phyloP scores from a whole-genome alignment of 352 stramenopile species.

The Thraustochytrium striatum region DNA sequence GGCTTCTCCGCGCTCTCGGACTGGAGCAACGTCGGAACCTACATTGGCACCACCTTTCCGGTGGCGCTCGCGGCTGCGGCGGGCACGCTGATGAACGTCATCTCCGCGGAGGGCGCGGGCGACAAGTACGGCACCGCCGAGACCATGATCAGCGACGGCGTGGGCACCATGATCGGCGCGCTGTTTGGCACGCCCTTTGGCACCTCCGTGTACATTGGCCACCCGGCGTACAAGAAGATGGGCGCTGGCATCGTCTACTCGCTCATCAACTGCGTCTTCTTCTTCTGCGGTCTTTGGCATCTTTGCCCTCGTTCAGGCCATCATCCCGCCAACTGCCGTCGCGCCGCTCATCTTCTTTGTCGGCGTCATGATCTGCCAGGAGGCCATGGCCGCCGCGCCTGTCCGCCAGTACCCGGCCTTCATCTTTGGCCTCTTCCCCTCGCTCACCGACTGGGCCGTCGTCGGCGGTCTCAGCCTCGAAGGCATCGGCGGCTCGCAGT shows the following conservation, averaged over 20 bases:
- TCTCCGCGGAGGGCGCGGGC: slow-evolving; percentile 3
- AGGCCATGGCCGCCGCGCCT: slow-evolving; percentile 38
- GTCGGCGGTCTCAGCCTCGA: not conserved
- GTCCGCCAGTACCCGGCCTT: slow-evolving; percentile 45
- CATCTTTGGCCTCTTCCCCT: slow-evolving; percentile 52
- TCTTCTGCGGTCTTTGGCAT: slow-evolving; percentile 51
- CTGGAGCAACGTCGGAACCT: slow-evolving; percentile 12
- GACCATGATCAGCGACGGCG: slow-evolving; percentile 52
- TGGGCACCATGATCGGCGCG: slow-evolving; percentile 53
- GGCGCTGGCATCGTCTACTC: slow-evolving; percentile 49
- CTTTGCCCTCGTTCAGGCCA: slow-evolving; percentile 47
- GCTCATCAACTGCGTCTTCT: slow-evolving; percentile 48
- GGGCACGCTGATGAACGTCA: slow-evolving; percentile 41
- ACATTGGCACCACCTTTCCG: slow-evolving; percentile 48
- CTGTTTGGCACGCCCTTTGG: slow-evolving; percentile 54
- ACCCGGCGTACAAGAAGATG: slow-evolving; percentile 54
- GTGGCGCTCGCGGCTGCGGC: slow-evolving; percentile 27
- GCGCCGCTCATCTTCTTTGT: slow-evolving; percentile 54
- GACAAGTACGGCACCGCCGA: slow-evolving; percentile 52
- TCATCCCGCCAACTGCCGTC: slow-evolving; percentile 50
- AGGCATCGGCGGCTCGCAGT: not conserved
- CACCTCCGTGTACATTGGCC: slow-evolving; percentile 54
- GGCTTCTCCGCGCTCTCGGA: slow-evolving; percentile 25
- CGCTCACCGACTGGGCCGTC: slow-evolving; percentile 41
- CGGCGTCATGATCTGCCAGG: slow-evolving; percentile 50